Evolutionary conservation across 192 early-diverging fungal genomes (phyloP), one percentile per base, ranked within the genome.

Genomic region (Podochytrium sp.): DNA sequence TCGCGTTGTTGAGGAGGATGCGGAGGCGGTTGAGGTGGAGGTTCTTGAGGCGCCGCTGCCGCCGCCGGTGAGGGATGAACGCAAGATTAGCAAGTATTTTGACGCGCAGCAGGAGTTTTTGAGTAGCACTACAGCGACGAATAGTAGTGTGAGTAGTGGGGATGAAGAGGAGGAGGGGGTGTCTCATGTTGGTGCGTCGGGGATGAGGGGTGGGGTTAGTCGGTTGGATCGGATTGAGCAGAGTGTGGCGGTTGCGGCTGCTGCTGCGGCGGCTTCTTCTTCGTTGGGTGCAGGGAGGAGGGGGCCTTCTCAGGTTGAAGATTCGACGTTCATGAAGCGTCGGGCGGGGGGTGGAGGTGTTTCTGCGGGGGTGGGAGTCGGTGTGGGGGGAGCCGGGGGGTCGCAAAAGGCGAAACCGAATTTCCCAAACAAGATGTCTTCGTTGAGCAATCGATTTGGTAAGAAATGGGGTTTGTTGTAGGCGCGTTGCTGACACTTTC

Each of bases 281-380:
- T n/a, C n/a, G n/a, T n/a, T n/a, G n/a, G n/a, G n/a, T n/a, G n/a
- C n/a, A n/a, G n/a, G 55, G 30, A 18, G 55, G 27, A 12, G 27
- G 27, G 38, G 40, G 16, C 61, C 20, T 16, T 20, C 37, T 14
- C 37, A 63, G 20, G 20, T 63, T 10, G 25, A 50, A 34, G 65
- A 66, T 66, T n/a, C 65, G 10, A 50, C 23, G 47, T 66, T 66
- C 43, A 66, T 66, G 41, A 42, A 50, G 29, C 65, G 65, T 14
- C 10, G 37, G 10, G 43, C n/a, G 43, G 10, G 10, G 43, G 43
- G 43, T 47, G 43, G 43, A 16, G 10, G 12, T 47, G 43, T 20
- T 47, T 10, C 43, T 10, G 43, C 43, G 43, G 43, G 43, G 43
- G 43, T 20, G 43, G n/a, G 43, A 47, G n/a, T 10, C 10, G 43